Conservation (phyloP, 73 alveolate genomes). For the Paramecium biaurelia region DNA sequence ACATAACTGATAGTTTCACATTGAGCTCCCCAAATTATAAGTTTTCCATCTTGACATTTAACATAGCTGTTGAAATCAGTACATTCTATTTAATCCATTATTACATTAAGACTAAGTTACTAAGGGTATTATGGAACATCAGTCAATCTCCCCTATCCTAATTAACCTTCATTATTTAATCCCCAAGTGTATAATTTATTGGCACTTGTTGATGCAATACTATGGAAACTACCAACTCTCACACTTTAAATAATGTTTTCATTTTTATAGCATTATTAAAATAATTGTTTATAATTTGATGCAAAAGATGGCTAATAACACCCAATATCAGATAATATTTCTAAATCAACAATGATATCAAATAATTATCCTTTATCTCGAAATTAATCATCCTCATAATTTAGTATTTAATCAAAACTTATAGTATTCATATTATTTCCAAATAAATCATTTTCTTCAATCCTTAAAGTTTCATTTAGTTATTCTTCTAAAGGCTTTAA, state of each 20-base stretch:
- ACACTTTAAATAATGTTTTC: background rate
- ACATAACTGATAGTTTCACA: background rate
- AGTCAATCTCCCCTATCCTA: constrained; percentile 87
- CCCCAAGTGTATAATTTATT: constrained; percentile 88
- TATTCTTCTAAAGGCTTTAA: background rate
- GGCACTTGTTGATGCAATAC: constrained; percentile 72
- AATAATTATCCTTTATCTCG: background rate
- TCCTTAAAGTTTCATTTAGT: background rate
- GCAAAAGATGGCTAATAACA: constrained; percentile 1
- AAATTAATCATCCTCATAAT: background rate
- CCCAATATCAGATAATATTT: background rate
- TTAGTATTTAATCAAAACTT: background rate
- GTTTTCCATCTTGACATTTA: background rate
- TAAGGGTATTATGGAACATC: constrained; percentile 44
- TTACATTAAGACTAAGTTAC: background rate
- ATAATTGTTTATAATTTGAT: background rate
- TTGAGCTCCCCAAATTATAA: background rate
- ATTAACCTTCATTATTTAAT: constrained; percentile 86
- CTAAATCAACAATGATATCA: constrained; percentile 3
- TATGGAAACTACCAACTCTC: constrained; percentile 78
- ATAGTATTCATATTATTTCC: background rate
- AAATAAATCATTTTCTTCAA: background rate
- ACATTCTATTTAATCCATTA: constrained; percentile 42
- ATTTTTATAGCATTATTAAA: constrained; percentile 10
- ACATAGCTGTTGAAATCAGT: constrained; percentile 24